phyloP scores from a whole-genome alignment of 192 early-diverging fungal species.

The Dissophora globulifera region DNA sequence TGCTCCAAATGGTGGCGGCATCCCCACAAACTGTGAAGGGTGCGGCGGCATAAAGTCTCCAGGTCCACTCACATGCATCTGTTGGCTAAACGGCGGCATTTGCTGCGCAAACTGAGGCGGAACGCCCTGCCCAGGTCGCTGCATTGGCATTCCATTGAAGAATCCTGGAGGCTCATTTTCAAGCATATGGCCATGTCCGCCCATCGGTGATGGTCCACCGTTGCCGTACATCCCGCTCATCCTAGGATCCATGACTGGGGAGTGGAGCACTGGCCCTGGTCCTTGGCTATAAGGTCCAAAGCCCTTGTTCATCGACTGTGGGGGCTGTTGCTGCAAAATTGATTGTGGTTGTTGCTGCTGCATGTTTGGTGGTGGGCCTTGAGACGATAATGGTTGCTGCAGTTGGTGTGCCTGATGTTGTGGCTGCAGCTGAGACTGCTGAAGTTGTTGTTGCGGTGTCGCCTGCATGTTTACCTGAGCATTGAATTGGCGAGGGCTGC shows the following conservation, averaged over 20 bases:
- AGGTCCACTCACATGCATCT: constrained; percentile 50
- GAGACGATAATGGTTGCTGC: too few relatives aligned
- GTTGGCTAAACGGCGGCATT: constrained; percentile 48
- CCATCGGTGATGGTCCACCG: constrained; percentile 34
- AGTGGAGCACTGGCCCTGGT: constrained; percentile 32
- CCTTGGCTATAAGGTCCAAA: constrained; percentile 42
- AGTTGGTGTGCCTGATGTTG: constrained; percentile 1
- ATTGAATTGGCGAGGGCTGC: constrained; percentile 40
- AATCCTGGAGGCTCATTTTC: constrained; percentile 36
- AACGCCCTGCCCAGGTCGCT: constrained; percentile 30
- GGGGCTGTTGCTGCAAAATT: constrained; percentile 12
- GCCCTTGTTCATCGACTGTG: constrained; percentile 31
- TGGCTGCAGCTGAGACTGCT: constrained; percentile 20
- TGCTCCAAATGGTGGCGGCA: constrained; percentile 45
- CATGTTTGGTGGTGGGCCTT: background rate
- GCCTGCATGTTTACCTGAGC: constrained; percentile 9
- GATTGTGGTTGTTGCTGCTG: constrained; percentile 5
- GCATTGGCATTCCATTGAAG: constrained; percentile 48
- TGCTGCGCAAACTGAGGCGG: constrained; percentile 47
- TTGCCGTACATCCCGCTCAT: constrained; percentile 39
- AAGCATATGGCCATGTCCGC: constrained; percentile 22
- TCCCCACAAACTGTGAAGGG: constrained; percentile 42
- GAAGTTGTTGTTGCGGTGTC: too few relatives aligned
- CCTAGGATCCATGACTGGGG: constrained; percentile 43
- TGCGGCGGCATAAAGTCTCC: constrained; percentile 49